Evolutionary conservation across 306 rosid genomes (phyloP), one percentile per base, ranked within the genome.

Genomic region (Quercus cerris): DNA sequence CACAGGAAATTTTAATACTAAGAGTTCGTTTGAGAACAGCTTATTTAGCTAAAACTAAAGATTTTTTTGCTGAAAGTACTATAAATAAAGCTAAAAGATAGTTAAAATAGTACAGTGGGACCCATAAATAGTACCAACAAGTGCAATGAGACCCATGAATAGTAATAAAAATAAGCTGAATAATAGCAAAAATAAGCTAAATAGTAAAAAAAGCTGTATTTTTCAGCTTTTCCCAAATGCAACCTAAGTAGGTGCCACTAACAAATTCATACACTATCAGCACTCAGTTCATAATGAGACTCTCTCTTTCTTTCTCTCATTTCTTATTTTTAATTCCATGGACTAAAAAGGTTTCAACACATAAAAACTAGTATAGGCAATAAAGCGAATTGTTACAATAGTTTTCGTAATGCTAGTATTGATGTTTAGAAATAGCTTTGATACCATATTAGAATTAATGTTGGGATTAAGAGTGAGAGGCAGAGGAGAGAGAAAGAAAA

Each of bases 101-200:
- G 9, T 0, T 35, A 8, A 35, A 35, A 35, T 35, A 35, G 8
- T 35, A 6, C 9, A 35, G 0, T 35, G 2, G 0, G 2, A 35
- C 8, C 0, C 0, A 35, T 35, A 0, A 35, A 6, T 35, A 35
- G 2, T 35, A 35, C 2, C 2, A 6, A 35, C 5, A 35, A 35
- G 9, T 35, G 41, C 2, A 35, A 35, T 35, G 2, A 35, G 0
- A 35, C 41, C 0, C 9, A 35, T 35, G 8, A 35, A 35, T 35
- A 35, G 9, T 35, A 30, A 4, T 0, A 30, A 30, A 30, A 30
- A 30, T 30, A 30, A 30, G 4, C 30, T 35, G 2, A 35, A 35
- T 35, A 35, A 1, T 35, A 35, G 8, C 41, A 5, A 35, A 35
- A 35, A 35, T 35, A 35, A 35, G 0, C 2, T 35, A 0, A 35